Percentiles rank a stretch among this genome's conserved stretches.
Evolutionary conservation across 768 basidiomycete genomes (phyloP).

Genomic region (Tylopilus plumbeoviolaceoides): DNA sequence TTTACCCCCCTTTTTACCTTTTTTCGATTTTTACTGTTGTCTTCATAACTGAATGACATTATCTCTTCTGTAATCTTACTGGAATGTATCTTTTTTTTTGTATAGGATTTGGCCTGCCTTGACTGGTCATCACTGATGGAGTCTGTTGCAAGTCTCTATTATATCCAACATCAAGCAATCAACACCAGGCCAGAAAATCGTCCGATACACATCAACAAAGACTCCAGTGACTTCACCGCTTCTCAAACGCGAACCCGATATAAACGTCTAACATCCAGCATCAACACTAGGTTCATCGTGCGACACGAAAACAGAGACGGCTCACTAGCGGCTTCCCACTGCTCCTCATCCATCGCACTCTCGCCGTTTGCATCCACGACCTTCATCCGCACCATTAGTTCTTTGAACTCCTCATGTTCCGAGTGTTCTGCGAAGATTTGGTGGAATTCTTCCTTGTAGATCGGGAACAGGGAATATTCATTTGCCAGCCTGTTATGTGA

Average conservation of each 20-base stretch:
- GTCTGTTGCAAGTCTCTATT: constrained; percentile 1
- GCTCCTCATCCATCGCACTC: constrained; percentile 90
- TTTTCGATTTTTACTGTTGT: constrained; percentile 3
- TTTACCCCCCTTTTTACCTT: constrained; percentile 8
- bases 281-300: constrained; percentile 1
- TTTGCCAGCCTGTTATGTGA: constrained; percentile 63
- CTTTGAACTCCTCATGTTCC: constrained; percentile 73
- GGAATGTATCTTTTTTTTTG: constrained; percentile 20
- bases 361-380: constrained; percentile 84
- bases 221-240: constrained; percentile 32
- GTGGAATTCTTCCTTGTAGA: constrained; percentile 89
- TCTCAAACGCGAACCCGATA: constrained; percentile 89
- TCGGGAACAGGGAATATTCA: constrained; percentile 68
- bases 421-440: constrained; percentile 81
- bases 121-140: background rate
- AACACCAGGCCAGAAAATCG: constrained; percentile 5
- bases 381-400: constrained; percentile 86
- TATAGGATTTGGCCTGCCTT: background rate
- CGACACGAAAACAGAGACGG: constrained; percentile 12
- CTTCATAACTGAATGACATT: constrained; percentile 16
- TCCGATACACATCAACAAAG: background rate
- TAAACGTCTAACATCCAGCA: constrained; percentile 67
- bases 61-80: constrained; percentile 31
- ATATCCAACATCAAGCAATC: constrained; percentile 2
- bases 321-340: constrained; percentile 99